These are phyloP conservation scores for Aspergillus panamensis DNA, from an alignment of 495 filamentous ascomycete species.

Conservation along the genomic window DNA sequence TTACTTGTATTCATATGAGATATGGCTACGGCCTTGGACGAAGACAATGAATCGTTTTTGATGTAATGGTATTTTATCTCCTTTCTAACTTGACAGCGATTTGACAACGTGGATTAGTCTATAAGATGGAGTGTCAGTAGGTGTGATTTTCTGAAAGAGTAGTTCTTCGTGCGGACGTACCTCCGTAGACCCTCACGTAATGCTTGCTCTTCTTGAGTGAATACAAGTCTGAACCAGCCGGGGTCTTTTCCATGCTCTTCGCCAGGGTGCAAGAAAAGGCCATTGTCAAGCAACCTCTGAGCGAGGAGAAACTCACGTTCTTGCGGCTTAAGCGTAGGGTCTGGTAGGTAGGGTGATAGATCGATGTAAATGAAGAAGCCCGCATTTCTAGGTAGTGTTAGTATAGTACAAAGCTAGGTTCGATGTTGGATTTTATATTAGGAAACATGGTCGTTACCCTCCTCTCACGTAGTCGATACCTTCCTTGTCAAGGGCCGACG, in stretches of 20 bases:
- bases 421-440: background rate
- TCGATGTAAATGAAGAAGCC: slow-evolving; percentile 53
- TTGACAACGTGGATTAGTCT: slow-evolving; percentile 3
- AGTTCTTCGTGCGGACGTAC: slow-evolving; percentile 18
- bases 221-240: slow-evolving; percentile 51
- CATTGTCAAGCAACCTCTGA: slow-evolving; percentile 37
- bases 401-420: too few species aligned
- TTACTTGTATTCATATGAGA: background rate
- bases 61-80: background rate
- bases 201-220: slow-evolving; percentile 31
- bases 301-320: slow-evolving; percentile 35
- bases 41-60: background rate
- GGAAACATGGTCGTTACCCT: slow-evolving; percentile 20
- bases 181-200: slow-evolving; percentile 35
- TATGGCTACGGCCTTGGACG: background rate
- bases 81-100: background rate
- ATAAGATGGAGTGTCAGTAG: background rate
- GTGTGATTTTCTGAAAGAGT: background rate
- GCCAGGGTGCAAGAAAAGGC: slow-evolving; percentile 44
- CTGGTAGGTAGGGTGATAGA: slow-evolving; percentile 35
- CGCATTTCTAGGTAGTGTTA: slow-evolving; percentile 34
- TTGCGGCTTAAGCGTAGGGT: background rate
- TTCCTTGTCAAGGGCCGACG: slow-evolving; percentile 24
- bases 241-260: slow-evolving; percentile 37
- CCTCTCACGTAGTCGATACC: slow-evolving; percentile 35